Evolutionary conservation across 2,329 filamentous ascomycete genomes (phyloP), one percentile per base, ranked within the genome.

Genomic region (Lachnellula occidentalis): DNA sequence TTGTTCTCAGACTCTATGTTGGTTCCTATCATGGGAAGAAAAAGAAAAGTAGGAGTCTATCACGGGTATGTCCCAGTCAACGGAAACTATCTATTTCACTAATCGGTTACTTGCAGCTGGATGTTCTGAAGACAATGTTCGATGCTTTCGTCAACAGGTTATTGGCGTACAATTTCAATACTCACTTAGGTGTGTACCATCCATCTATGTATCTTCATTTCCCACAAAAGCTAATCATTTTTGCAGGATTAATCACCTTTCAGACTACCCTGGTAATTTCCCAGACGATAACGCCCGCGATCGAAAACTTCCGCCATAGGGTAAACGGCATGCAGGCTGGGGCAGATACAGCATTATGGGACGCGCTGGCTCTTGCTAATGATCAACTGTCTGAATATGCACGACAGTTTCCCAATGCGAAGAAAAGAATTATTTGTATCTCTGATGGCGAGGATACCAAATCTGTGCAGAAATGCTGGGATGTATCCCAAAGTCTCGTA

Each of bases 91-190:
- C 19, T 48, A n/a, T n/a, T 46, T 21, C 12, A 21, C 15, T 21
- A 37, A 36, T 19, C n/a, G 22, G 5, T 52, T 2, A 24, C 27
- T 27, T 21, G 36, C 11, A 56, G 54, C 45, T 52, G n/a, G 54
- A 52, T 39, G 45, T 56, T 34, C n/a, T 52, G 37, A 56, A 56
- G 49, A 45, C n/a, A 22, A 56, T 56, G 54, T 56, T 56, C 22
- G 49, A 56, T 45, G 45, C 49, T 15, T 56, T 52, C 31, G 37
- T 51, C 8, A 56, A 56, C 24, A 31, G 54, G 17, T 22, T 52
- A 15, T 34, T 56, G 14, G 54, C 54, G 5, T 56, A 56, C 31
- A 49, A 41, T 31, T 51, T 48, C 45, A 21, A 34, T 8, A 54
- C 51, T 17, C 55, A 57, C 27, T 21, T 43, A 7, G 48, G 48